Conservation (phyloP, 805 yeast species). For the Teunomyces stri region DNA sequence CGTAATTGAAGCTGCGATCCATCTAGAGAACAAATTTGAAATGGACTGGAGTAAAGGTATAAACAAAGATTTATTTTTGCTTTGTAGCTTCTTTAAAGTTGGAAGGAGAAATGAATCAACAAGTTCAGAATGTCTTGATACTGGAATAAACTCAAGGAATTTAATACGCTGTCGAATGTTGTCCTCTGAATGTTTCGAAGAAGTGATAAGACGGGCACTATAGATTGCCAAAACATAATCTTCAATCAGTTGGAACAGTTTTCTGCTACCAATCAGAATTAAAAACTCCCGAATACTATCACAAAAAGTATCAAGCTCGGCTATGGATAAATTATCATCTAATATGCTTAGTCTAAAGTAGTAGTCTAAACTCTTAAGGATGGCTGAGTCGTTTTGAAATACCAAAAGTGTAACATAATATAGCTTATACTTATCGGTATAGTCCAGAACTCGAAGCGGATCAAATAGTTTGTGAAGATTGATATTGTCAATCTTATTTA, state of each 20-base stretch:
- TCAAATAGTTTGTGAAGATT: constrained; percentile 8
- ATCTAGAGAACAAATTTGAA: constrained; percentile 3
- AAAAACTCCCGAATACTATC: constrained; percentile 12
- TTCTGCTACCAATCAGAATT: constrained; percentile 8
- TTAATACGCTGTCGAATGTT: constrained; percentile 3
- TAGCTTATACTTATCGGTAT: constrained; percentile 4
- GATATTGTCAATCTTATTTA: constrained; percentile 16
- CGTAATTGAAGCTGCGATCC: constrained; percentile 2
- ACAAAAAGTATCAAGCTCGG: constrained; percentile 12
- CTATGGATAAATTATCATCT: constrained; percentile 14
- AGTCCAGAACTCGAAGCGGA: not conserved
- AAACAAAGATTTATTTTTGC: not conserved
- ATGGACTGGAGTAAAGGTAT: constrained; percentile 5
- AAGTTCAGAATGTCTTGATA: not conserved
- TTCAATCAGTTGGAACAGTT: constrained; percentile 17
- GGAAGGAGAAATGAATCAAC: constrained; percentile 5
- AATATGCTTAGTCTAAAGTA: constrained; percentile 14
- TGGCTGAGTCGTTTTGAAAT: constrained; percentile 3
- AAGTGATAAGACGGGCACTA: not conserved
- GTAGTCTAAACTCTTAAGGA: constrained; percentile 14
- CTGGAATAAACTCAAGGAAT: constrained; percentile 2
- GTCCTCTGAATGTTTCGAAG: not conserved
- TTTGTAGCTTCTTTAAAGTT: not conserved
- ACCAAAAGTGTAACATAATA: constrained; percentile 9
- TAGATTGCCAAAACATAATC: constrained; percentile 13